Evolutionary conservation across 2,329 filamentous ascomycete species (phyloP).

Genomic region (Dothistroma septosporum): DNA sequence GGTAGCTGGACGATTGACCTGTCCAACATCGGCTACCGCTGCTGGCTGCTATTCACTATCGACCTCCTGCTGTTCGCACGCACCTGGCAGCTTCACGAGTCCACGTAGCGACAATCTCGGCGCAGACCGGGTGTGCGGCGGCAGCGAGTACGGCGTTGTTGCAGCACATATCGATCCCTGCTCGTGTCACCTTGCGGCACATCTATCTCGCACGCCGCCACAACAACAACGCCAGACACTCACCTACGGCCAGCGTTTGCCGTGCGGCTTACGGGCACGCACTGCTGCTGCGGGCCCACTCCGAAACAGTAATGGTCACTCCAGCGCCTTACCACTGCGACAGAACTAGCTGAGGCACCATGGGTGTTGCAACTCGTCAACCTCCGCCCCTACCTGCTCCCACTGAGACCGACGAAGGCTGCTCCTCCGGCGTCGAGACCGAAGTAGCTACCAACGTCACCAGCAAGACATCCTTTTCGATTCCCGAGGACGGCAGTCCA

Average conservation of each 20-base stretch:
- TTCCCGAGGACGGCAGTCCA: conserved; percentile 82
- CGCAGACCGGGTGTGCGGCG: background rate
- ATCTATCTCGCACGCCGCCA: background rate
- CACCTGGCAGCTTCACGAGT: background rate
- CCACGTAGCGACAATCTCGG: background rate
- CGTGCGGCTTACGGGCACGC: background rate
- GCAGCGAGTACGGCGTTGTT: background rate
- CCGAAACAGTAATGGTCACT: background rate
- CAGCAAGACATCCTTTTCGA: conserved; percentile 69
- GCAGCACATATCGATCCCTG: background rate
- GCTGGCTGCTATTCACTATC: background rate
- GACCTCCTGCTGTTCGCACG: background rate
- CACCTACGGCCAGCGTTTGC: background rate
- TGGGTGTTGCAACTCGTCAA: conserved; percentile 41
- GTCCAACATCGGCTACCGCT: background rate
- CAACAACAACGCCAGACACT: background rate
- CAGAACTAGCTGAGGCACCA: conserved; percentile 18
- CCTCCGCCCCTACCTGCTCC: conserved; percentile 68
- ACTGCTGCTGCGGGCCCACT: conserved; percentile 4
- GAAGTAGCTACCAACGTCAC: conserved; percentile 63
- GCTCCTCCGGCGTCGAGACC: conserved; percentile 41
- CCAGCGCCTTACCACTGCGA: background rate
- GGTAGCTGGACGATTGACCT: background rate
- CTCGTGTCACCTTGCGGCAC: background rate
- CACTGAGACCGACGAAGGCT: conserved; percentile 63